Conservation (phyloP, 2,329 filamentous ascomycete genomes). For the Aspergillus proliferans region DNA sequence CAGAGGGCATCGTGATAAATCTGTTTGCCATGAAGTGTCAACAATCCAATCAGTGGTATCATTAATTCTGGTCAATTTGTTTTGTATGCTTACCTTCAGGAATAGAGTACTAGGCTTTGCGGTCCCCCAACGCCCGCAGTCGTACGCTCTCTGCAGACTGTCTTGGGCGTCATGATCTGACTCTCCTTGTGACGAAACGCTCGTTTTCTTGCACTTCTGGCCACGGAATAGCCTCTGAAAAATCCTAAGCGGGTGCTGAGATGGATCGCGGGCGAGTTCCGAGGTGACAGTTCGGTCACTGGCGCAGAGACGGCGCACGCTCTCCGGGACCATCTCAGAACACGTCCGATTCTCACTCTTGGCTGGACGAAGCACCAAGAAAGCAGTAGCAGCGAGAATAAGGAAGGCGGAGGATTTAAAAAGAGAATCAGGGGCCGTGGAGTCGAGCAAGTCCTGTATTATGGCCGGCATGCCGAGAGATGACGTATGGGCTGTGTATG, state of each 20-base stretch:
- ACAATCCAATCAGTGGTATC: background rate
- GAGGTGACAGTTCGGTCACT: slow-evolving; percentile 52
- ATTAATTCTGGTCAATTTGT: background rate
- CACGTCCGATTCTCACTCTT: slow-evolving; percentile 9
- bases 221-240: slow-evolving; percentile 52
- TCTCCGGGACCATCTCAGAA: slow-evolving; percentile 37
- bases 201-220: slow-evolving; percentile 21
- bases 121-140: slow-evolving; percentile 63
- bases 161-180: slow-evolving; percentile 23
- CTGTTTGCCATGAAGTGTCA: slow-evolving; percentile 21
- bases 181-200: slow-evolving; percentile 11
- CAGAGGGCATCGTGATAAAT: slow-evolving; percentile 60
- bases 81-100: slow-evolving; percentile 42
- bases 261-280: slow-evolving; percentile 49
- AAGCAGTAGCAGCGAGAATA: slow-evolving; percentile 2
- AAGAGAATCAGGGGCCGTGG: no score
- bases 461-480: no score
- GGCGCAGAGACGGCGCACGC: slow-evolving; percentile 49
- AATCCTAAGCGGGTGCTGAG: slow-evolving; percentile 47
- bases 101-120: slow-evolving; percentile 62
- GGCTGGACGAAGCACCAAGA: slow-evolving; percentile 9
- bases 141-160: slow-evolving; percentile 48
- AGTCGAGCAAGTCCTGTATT: no score
- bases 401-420: background rate
- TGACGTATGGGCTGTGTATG: no score